Evolutionary conservation across 1,284 basidiomycete species (phyloP).

Genomic region (Boletus semigastroideus): DNA sequence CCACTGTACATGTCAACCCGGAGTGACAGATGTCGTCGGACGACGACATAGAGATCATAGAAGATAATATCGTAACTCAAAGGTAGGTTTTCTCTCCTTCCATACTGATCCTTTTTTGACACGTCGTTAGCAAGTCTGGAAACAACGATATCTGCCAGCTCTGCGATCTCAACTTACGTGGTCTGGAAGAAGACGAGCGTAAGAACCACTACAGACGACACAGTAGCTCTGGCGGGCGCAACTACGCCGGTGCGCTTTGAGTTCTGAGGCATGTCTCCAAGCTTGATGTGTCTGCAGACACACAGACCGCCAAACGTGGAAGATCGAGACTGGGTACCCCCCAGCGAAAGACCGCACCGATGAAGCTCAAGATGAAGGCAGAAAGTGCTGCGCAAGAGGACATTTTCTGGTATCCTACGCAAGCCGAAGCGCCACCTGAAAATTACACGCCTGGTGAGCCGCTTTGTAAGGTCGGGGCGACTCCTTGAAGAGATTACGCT

Average conservation of each 20-base stretch:
- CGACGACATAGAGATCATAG: constrained; percentile 28
- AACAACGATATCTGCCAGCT: constrained; percentile 44
- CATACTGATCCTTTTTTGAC: not conserved
- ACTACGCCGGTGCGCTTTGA: constrained; percentile 1
- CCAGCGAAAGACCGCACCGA: constrained; percentile 1
- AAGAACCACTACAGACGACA: constrained; percentile 53
- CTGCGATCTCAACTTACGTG: constrained; percentile 44
- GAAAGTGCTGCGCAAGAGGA: constrained; percentile 36
- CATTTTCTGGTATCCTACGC: constrained; percentile 62
- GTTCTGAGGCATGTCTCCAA: not conserved
- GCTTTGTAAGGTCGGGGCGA: constrained; percentile 1
- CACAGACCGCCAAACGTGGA: constrained; percentile 2
- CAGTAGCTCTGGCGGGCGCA: not conserved
- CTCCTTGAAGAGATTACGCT: constrained; percentile 3
- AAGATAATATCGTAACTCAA: not conserved
- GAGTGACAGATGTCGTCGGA: constrained; percentile 17
- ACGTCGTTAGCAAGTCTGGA: constrained; percentile 9
- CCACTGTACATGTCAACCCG: not conserved
- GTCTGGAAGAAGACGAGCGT: constrained; percentile 36
- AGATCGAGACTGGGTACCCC: constrained; percentile 1
- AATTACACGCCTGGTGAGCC: constrained; percentile 71
- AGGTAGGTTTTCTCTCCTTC: constrained; percentile 7
- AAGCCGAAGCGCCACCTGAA: constrained; percentile 49
- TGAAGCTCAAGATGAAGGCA: constrained; percentile 14
- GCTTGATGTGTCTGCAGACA: constrained; percentile 11